phyloP scores from a whole-genome alignment of 352 stramenopile species.

The Phytophthora cactorum region DNA sequence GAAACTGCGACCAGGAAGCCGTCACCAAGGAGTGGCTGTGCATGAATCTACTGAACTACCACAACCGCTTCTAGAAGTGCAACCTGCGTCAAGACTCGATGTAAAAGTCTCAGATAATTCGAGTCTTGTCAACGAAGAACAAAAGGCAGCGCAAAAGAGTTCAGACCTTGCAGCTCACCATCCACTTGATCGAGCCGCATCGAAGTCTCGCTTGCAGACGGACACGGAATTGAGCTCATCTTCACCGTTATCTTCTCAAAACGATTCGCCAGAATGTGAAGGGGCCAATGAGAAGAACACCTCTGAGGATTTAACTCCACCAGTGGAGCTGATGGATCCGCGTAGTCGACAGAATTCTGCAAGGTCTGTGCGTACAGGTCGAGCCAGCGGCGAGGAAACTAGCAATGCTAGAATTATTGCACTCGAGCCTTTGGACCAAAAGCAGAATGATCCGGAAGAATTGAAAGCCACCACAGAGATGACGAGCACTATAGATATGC shows the following conservation, averaged over 20 bases:
- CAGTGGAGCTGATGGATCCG: background rate
- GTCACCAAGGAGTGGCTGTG: background rate
- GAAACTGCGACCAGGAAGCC: conserved; percentile 17
- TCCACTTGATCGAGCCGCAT: conserved; percentile 5
- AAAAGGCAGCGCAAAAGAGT: background rate
- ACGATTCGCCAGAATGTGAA: background rate
- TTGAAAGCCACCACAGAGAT: background rate
- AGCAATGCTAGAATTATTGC: background rate
- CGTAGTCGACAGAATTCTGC: conserved; percentile 9
- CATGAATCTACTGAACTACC: background rate
- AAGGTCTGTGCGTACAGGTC: background rate
- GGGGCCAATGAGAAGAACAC: background rate
- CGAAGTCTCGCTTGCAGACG: conserved; percentile 2
- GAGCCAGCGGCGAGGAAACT: background rate
- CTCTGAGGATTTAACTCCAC: background rate
- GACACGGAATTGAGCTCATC: background rate
- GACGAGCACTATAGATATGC: background rate
- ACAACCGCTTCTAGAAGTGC: conserved; percentile 1
- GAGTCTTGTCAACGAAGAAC: background rate
- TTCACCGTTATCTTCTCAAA: background rate
- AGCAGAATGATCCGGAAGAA: background rate
- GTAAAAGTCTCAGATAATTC: background rate
- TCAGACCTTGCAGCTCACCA: background rate
- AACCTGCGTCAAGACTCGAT: background rate
- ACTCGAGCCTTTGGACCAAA: background rate